A percentile compares a stretch with the other conserved stretches of the same genome.
Conservation (phyloP, 2,329 filamentous ascomycete genomes). For the Cercospora sesami region DNA sequence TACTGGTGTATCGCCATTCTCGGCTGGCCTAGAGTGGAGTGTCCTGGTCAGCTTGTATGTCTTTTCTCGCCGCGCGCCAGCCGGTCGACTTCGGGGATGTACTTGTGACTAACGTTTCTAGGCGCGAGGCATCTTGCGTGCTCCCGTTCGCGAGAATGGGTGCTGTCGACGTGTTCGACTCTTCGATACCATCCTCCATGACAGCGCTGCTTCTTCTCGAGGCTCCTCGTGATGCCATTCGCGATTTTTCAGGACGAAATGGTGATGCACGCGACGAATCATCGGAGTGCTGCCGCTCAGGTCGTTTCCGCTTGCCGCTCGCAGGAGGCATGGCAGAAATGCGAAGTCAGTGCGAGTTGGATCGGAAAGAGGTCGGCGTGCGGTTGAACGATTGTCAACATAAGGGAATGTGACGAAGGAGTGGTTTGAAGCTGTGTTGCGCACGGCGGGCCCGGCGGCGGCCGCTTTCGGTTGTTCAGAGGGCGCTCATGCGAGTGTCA, state of each 20-base stretch:
- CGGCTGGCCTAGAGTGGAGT: slow-evolving; percentile 16
- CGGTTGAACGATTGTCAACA: slow-evolving; percentile 1
- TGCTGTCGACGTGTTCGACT: slow-evolving; percentile 11
- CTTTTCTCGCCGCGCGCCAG: slow-evolving; percentile 16
- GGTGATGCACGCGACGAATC: slow-evolving; percentile 50
- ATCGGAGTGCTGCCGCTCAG: slow-evolving; percentile 48
- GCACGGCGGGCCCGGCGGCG: slow-evolving; percentile 5
- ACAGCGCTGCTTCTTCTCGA: slow-evolving; percentile 28
- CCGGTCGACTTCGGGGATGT: slow-evolving; percentile 15
- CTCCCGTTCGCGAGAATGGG: slow-evolving; percentile 15
- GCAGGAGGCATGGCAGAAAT: slow-evolving; percentile 33
- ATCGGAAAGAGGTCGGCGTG: not conserved
- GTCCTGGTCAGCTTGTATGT: slow-evolving; percentile 23
- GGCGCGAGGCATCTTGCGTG: slow-evolving; percentile 10
- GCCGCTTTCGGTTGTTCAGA: slow-evolving; percentile 9
- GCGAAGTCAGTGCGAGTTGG: not conserved
- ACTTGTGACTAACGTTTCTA: slow-evolving; percentile 23
- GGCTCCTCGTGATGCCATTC: slow-evolving; percentile 53
- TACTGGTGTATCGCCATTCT: slow-evolving; percentile 20
- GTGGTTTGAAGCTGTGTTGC: not conserved
- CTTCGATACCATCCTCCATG: slow-evolving; percentile 21
- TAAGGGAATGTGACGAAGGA: slow-evolving; percentile 7
- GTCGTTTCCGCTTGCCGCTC: slow-evolving; percentile 57
- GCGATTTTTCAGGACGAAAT: slow-evolving; percentile 52
- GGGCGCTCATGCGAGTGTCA: not conserved